Evolutionary conservation across 2,329 filamentous ascomycete genomes (phyloP), one percentile per base, ranked within the genome.

Genomic region (Claviceps cyperi): DNA sequence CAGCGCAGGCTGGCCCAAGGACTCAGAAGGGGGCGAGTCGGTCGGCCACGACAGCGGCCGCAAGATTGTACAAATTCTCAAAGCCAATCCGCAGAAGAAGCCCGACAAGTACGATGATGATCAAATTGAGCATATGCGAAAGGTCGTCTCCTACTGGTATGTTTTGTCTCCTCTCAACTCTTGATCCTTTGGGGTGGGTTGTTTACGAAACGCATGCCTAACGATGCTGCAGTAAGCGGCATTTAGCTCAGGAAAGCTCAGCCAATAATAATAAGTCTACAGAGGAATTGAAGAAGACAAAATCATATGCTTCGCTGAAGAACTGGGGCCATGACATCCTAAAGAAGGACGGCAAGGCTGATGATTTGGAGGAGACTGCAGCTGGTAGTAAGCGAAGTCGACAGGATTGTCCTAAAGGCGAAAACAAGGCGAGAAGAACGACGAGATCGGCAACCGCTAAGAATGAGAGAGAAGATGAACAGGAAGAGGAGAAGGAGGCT

Each of bases 1-100:
- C 46, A 70, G 68, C 17, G 72, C 79, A 1, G 80, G 81, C 2
- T 83, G 77, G 79, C 64, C 63, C 40, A 81, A 81, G 55, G 73
- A 77, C 49, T 70, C 75, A 49, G 71, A 69, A 11, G 72, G 71
- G 3, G 77, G 76, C 8, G 80, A 84, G 62, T 80, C 77, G 0
- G 69, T 83, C 36, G 80, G 80, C 1, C 80, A 84, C 56, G 78
- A 66, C 43, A 81, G 77, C 54, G 80, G 81, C 4, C 73, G 77
- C 46, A 78, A 77, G 56, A 84, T 83, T 53, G 72, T 83, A 46
- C 65, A 76, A 47, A 84, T 84, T 36, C 63, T 84, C 14, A 71
- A 78, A 56, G 73, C 75, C 52, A 83, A 84, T 50, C 78, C 78
- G 0, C 64, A 73, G 8, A 81, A 77, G 55, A 68, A 77, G 7